These are phyloP conservation scores for Glaciozyma martinii DNA, from an alignment of 768 basidiomycete genomes.

Conservation along the genomic window DNA sequence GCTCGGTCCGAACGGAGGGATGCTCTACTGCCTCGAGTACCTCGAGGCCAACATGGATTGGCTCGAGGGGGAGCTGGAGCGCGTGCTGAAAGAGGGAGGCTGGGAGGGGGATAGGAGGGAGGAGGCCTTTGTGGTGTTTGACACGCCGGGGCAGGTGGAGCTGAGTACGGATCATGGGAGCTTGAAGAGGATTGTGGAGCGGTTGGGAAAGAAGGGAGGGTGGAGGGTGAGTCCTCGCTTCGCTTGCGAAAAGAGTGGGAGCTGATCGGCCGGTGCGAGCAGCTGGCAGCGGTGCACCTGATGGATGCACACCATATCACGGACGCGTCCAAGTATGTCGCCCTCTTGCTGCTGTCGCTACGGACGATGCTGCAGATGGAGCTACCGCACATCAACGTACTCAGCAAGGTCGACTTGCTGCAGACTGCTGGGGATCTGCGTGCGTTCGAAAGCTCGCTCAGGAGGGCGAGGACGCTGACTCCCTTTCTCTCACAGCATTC, in stretches of 20 bases:
- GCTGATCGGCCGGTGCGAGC: conserved; percentile 2
- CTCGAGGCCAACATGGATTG: conserved; percentile 85
- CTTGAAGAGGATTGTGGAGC: conserved; percentile 66
- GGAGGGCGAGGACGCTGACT: neutral
- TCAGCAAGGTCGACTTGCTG: conserved; percentile 91
- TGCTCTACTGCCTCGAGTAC: conserved; percentile 95
- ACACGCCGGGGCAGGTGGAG: conserved; percentile 95
- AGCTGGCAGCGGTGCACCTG: conserved; percentile 89
- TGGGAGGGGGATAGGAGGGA: conserved; percentile 40
- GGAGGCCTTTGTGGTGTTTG: conserved; percentile 83
- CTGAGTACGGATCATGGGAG: conserved; percentile 91
- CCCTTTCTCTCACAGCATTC: conserved; percentile 55
- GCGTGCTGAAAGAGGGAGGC: conserved; percentile 62
- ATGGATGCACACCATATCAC: conserved; percentile 97
- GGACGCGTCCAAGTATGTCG: conserved; percentile 88
- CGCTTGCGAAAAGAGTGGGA: neutral
- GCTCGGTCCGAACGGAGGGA: conserved; percentile 89
- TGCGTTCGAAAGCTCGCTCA: conserved; percentile 40
- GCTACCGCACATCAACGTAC: conserved; percentile 93
- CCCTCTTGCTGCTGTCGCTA: conserved; percentile 79
- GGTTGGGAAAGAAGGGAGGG: conserved; percentile 63
- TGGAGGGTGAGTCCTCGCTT: conserved; percentile 63
- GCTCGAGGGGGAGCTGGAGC: conserved; percentile 44
- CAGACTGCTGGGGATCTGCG: conserved; percentile 83
- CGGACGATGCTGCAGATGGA: conserved; percentile 98